Conservation (phyloP, 176 grass and related monocot species). For the Carex cristatella region DNA sequence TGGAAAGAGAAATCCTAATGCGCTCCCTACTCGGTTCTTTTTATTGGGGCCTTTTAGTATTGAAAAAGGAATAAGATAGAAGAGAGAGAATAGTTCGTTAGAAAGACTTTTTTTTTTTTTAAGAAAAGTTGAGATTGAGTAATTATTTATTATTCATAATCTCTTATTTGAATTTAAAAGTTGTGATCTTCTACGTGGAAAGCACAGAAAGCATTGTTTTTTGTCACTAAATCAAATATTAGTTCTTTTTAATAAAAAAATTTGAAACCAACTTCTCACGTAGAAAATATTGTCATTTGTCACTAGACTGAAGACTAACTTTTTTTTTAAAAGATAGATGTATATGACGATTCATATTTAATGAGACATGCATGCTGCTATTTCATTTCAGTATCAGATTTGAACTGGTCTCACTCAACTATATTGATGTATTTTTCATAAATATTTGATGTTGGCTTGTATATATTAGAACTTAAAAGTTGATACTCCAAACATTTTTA, state of each 20-base stretch:
- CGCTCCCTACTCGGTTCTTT: not conserved
- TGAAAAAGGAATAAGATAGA: not conserved
- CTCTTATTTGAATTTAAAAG: not conserved
- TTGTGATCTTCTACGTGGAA: not conserved
- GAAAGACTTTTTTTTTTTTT: not conserved
- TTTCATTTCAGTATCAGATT: not conserved
- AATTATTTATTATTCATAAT: not conserved
- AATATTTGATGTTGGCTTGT: too few relatives aligned
- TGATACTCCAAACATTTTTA: too few relatives aligned
- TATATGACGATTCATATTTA: not conserved
- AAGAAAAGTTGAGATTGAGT: too few relatives aligned
- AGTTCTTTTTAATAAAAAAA: not conserved
- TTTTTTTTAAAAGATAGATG: not conserved
- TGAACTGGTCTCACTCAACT: not conserved
- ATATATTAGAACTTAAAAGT: too few relatives aligned
- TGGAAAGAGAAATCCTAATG: not conserved
- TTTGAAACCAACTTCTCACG: not conserved
- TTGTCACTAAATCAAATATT: not conserved
- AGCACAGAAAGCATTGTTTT: rapidly evolving
- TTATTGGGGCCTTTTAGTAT: not conserved
- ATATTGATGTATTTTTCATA: not conserved
- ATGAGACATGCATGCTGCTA: not conserved
- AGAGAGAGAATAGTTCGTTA: not conserved
- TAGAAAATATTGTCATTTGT: not conserved
- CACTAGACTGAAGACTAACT: not conserved